A percentile compares a stretch with the other conserved stretches of the same genome.
Evolutionary conservation across 2,329 filamentous ascomycete species (phyloP).

Genomic region (Fulvia fulva): DNA sequence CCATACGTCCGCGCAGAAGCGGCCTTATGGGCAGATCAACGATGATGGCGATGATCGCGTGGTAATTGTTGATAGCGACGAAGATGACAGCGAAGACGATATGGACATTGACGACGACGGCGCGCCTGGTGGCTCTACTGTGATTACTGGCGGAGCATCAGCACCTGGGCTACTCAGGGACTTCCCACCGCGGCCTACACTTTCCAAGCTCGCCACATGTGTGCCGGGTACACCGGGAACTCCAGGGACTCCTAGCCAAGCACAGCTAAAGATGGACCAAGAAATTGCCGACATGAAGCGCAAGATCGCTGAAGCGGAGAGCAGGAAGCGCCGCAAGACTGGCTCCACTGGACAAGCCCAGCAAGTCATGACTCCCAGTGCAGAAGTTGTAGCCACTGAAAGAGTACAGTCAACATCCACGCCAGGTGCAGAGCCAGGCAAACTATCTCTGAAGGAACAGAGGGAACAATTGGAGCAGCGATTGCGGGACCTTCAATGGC

Average conservation of each 20-base stretch:
- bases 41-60: slow-evolving; percentile 55
- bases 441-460: background rate
- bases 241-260: slow-evolving; percentile 5
- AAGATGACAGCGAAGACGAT: slow-evolving; percentile 41
- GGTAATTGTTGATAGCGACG: slow-evolving; percentile 80
- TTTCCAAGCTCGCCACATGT: background rate
- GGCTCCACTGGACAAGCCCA: slow-evolving; percentile 16
- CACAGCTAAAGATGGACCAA: slow-evolving; percentile 19
- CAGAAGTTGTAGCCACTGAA: background rate
- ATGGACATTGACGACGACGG: slow-evolving; percentile 23
- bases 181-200: background rate
- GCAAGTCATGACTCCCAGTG: background rate
- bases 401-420: background rate
- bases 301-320: slow-evolving; percentile 40
- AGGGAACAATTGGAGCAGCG: background rate
- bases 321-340: slow-evolving; percentile 39
- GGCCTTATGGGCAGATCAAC: slow-evolving; percentile 58
- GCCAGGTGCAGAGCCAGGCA: background rate
- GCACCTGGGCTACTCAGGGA: background rate
- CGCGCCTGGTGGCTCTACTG: background rate
- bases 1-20: slow-evolving; percentile 49
- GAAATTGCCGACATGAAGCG: slow-evolving; percentile 25
- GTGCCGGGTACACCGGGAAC: slow-evolving; percentile 17
- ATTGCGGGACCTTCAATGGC: background rate
- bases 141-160: background rate